Conservation (phyloP, 1,284 basidiomycete species). For the Lentinula novae-zelandiae region DNA sequence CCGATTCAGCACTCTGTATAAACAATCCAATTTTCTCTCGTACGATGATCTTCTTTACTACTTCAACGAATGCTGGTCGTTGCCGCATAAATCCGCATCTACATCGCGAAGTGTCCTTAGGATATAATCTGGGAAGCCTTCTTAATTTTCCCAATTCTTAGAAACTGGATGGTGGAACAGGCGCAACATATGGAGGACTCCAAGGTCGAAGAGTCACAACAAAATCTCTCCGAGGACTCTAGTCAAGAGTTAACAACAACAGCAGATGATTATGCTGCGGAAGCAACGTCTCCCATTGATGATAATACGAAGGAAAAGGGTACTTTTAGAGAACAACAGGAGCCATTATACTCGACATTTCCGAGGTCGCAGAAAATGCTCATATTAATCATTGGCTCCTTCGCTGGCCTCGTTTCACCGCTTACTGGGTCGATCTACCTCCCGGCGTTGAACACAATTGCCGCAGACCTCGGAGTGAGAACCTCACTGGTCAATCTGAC, state of each 20-base stretch:
- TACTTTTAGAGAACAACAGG: neutral
- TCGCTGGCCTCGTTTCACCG: neutral
- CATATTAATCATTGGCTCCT: neutral
- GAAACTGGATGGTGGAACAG: neutral
- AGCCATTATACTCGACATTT: neutral
- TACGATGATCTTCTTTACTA: no score
- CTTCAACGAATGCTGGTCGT: no score
- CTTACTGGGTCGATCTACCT: neutral
- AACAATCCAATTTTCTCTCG: no score
- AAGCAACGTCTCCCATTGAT: neutral
- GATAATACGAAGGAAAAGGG: neutral
- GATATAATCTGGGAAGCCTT: neutral
- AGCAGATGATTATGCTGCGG: neutral
- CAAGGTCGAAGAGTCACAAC: neutral
- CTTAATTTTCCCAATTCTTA: no score
- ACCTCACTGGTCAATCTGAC: slow-evolving; percentile 1
- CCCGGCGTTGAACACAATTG: neutral
- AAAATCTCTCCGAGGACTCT: neutral
- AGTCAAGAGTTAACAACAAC: neutral
- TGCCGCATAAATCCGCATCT: no score
- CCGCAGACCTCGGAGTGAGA: neutral
- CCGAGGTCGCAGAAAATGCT: neutral
- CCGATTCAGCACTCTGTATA: neutral
- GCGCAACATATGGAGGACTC: neutral
- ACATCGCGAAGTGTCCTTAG: no score